Conservation (phyloP, 1,139 yeast species). For the Nematodospora anomalae region DNA sequence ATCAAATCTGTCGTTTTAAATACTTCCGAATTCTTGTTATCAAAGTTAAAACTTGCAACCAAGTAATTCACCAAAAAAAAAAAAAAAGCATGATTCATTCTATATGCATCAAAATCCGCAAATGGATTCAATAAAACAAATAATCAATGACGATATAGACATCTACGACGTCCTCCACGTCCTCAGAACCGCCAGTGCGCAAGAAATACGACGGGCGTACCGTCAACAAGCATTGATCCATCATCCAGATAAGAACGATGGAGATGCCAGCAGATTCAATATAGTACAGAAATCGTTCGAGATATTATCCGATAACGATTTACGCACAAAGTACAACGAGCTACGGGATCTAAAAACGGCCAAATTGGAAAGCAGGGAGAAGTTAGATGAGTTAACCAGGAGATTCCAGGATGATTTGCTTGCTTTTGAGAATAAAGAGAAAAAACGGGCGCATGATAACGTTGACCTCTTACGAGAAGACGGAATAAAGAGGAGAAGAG, state of each 20-base stretch:
- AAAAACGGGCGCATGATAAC: constrained; percentile 14
- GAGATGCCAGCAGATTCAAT: constrained; percentile 38
- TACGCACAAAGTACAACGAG: constrained; percentile 38
- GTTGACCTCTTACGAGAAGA: constrained; percentile 33
- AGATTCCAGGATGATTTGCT: constrained; percentile 36
- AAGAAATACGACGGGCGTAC: constrained; percentile 79
- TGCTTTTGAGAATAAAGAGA: constrained; percentile 25
- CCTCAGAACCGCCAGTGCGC: constrained; percentile 28
- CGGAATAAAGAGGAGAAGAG: constrained; percentile 28
- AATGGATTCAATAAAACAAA: constrained; percentile 17
- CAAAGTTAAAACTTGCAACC: neutral
- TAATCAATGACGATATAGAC: constrained; percentile 33
- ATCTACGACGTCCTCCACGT: constrained; percentile 36
- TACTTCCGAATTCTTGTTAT: too few relatives aligned
- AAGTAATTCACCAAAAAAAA: neutral
- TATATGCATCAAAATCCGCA: neutral
- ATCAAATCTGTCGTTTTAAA: too few relatives aligned
- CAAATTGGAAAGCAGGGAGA: constrained; percentile 16
- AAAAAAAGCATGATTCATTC: neutral
- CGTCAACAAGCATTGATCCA: constrained; percentile 72
- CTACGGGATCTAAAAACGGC: constrained; percentile 20
- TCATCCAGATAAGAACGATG: constrained; percentile 62
- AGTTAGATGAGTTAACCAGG: constrained; percentile 27
- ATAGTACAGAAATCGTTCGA: constrained; percentile 39
- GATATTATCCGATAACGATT: constrained; percentile 32